These are phyloP conservation scores for Aspergillus melleus DNA, from an alignment of 2,329 filamentous ascomycete genomes.

Conservation along the genomic window DNA sequence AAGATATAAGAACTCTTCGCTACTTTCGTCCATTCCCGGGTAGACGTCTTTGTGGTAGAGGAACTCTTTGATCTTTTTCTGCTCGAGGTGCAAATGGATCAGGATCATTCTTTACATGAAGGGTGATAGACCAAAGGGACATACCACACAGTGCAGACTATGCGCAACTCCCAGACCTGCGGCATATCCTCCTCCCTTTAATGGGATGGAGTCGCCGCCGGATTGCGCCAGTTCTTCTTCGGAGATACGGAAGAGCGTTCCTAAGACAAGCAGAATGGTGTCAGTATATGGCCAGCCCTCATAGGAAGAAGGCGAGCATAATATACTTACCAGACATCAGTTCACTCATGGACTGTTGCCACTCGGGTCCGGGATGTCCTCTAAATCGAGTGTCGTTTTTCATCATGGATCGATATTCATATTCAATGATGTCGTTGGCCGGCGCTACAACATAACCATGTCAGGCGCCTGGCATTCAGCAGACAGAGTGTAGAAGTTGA, in stretches of 20 bases:
- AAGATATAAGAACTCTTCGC: background rate
- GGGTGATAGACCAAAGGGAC: background rate
- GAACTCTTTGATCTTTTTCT: background rate
- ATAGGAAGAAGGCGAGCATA: background rate
- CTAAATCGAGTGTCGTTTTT: background rate
- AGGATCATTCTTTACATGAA: background rate
- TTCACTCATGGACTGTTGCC: background rate
- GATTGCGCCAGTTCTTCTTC: background rate
- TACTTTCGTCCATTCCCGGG: background rate
- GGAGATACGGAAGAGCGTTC: background rate
- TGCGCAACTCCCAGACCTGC: background rate
- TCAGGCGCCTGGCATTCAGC: background rate
- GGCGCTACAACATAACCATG: background rate
- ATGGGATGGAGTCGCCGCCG: background rate
- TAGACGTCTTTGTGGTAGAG: background rate
- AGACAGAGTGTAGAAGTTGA: background rate
- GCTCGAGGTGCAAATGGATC: background rate
- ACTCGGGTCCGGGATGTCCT: background rate
- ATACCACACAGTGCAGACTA: background rate
- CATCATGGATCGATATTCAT: background rate
- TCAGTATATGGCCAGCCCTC: background rate
- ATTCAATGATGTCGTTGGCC: background rate
- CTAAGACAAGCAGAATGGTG: background rate
- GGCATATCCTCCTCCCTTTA: background rate
- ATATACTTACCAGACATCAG: background rate